A percentile compares a stretch with the other conserved stretches of the same genome.
Evolutionary conservation across 106 monocot genomes (phyloP).

Genomic region (Apostasia ramifera): DNA sequence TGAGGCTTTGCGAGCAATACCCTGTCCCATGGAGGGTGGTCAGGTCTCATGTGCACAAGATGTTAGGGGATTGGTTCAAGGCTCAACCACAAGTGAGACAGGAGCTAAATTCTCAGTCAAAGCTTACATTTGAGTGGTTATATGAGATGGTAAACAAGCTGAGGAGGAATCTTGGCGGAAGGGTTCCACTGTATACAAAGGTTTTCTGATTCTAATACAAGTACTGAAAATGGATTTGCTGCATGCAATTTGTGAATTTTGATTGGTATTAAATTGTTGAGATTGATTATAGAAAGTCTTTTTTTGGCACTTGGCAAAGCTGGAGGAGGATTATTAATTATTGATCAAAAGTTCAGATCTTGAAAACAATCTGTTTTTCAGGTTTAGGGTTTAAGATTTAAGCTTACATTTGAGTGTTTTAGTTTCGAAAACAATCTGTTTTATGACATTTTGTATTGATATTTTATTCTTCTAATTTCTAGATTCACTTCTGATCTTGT

Average conservation of each 20-base stretch:
- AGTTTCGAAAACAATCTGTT: no score
- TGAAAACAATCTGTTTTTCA: no score
- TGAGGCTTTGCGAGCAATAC: constrained; percentile 78
- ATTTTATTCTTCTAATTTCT: no score
- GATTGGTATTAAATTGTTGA: background rate
- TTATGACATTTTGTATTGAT: no score
- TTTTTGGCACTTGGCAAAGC: no score
- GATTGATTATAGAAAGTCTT: no score
- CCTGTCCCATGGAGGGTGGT: constrained; percentile 97
- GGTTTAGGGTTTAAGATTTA: no score
- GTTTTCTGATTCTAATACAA: background rate
- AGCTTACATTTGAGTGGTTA: constrained; percentile 89
- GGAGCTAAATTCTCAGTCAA: constrained; percentile 75
- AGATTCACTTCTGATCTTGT: no score
- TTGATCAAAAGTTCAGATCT: no score
- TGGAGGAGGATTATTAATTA: no score
- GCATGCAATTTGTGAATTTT: constrained; percentile 10
- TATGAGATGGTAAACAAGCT: constrained; percentile 69
- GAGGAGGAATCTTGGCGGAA: constrained; percentile 33
- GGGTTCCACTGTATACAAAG: constrained; percentile 46
- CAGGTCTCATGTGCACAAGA: constrained; percentile 91
- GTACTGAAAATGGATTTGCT: constrained; percentile 18
- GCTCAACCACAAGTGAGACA: constrained; percentile 79
- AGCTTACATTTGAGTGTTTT: no score
- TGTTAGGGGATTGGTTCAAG: constrained; percentile 94